Base-by-base conservation (phyloP, 805 yeast genomes). In the Kodamaea neixiangensis region DNA sequence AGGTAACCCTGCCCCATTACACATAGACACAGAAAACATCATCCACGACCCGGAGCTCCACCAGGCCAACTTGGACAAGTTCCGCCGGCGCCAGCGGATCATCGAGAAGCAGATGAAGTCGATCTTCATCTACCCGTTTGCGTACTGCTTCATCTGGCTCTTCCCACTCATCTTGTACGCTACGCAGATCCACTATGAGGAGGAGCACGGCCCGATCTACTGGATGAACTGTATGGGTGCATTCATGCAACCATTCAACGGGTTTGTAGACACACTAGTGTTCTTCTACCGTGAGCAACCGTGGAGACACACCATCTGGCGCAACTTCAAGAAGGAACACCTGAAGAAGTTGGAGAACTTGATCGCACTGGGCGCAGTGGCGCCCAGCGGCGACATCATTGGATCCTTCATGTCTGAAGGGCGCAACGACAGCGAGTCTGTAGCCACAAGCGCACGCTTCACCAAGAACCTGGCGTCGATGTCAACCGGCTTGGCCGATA, bases 81-180 rank as follows among this genome's bases (percentile, higher is more conserved):
- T 89, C 64, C 79, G 85, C 52, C 70, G 77, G 35, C 74, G 94
- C 15, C 83, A 90, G 56, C 68, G 77, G 22, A 78, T 80, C 54
- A 87, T 91, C 46, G 83, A 86, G 63, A 82, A 83, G 50, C 96
- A 91, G 68, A 83, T 89, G 79, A 83, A 83, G 59, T 77, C 86
- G 29, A 85, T 91, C 44, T 89, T 91, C 66, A 76, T 91, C 43
- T 91, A 91, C 63, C 97, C 97, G 2, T 70, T 86, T 39, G 86
- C 96, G 1, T 91, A 89, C 66, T 75, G 89, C 51, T 74, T 87
- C 21, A 67, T 90, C 44, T 91, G 97, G 97, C 62, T 86, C 17
- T 85, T 87, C 56, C 97, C 97, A 1, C 79, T 89, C 53, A 78
- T 85, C 4, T 73, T 81, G 33, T 87, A 86, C 59, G 74, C 82